Evolutionary conservation across 345 rosid species (phyloP), one percentile per base, ranked within the genome.

Genomic region (Brassica incana): DNA sequence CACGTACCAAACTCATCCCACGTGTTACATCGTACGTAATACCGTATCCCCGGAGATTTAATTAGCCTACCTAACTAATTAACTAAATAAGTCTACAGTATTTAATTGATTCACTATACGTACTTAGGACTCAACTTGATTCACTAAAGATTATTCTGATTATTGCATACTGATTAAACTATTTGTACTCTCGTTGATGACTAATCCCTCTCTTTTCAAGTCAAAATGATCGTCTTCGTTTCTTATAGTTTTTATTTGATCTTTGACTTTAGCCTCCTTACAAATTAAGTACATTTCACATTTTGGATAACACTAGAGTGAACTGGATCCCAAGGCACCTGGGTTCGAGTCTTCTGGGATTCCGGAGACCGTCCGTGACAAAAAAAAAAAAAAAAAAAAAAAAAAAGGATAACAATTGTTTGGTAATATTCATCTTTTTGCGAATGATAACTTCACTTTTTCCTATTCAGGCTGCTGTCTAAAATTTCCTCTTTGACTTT

Each of bases 21-120:
- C 88, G 84, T 81, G 87, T 83, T 80, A 65, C 65, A 56, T 69
- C 70, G 71, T 35, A 84, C 62, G 78, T 45, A 50, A 27, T 36
- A 68, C 67, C 81, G 40, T 70, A 74, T 74, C 65, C 78, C 74
- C 69, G 52, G 74, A 81, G 69, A 69, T 62, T 80, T 80, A 69
- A 74, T 68, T 74, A 69, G 50, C 71, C 69, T 61, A 67, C 74
- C 68, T 35, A 65, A 69, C 80, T 69, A 65, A 36, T 36, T 67
- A 38, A 66, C 59, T 64, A 65, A 36, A 69, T 38, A 50, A 72
- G 59, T 78, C 67, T 56, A 5, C 27, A 25, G 27, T 71, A 72
- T 73, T 43, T 18, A 58, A 56, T 66, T 12, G 59, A 67, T 78
- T 65, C 67, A 73, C 69, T 30, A 23, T 23, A 29, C 62, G 68